A percentile compares a stretch with the other conserved stretches of the same genome.
These are phyloP conservation scores for Uromyces viciae-fabae DNA, from an alignment of 1,284 basidiomycete genomes.

Conservation along the genomic window DNA sequence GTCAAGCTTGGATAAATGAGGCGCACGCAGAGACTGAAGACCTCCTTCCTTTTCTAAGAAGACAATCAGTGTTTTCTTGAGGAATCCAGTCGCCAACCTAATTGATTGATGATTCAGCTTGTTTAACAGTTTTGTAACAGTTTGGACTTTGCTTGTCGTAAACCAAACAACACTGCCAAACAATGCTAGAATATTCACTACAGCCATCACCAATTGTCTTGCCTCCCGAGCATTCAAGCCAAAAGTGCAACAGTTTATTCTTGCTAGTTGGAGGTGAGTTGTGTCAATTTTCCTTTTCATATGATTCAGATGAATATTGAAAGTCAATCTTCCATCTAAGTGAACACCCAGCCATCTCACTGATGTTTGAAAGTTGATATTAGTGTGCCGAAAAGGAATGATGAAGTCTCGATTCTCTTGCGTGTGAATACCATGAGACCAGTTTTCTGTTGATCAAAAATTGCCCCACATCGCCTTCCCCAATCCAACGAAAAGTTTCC, in stretches of 20 bases:
- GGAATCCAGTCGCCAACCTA: not conserved
- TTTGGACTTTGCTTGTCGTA: not conserved
- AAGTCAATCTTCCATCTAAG: not conserved
- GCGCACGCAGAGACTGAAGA: not conserved
- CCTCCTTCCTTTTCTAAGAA: not conserved
- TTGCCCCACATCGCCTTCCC: slow-evolving; percentile 1
- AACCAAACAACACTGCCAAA: slow-evolving; percentile 28
- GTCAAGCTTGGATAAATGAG: too few relatives aligned
- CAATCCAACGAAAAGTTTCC: not conserved
- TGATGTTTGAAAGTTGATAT: not conserved
- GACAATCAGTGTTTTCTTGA: not conserved
- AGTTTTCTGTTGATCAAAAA: slow-evolving; percentile 22
- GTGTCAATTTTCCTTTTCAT: not conserved
- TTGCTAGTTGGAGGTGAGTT: not conserved
- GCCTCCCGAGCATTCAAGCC: not conserved
- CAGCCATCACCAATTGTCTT: not conserved
- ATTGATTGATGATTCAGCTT: not conserved
- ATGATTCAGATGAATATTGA: not conserved
- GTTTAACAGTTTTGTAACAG: not conserved
- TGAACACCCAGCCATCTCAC: not conserved
- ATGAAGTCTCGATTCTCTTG: not conserved
- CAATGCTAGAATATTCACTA: not conserved
- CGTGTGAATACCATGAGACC: slow-evolving; percentile 5
- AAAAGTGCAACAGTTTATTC: slow-evolving; percentile 1
- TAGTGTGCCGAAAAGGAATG: not conserved